phyloP scores from a whole-genome alignment of 2,329 filamentous ascomycete genomes.

The Beauveria australis region DNA sequence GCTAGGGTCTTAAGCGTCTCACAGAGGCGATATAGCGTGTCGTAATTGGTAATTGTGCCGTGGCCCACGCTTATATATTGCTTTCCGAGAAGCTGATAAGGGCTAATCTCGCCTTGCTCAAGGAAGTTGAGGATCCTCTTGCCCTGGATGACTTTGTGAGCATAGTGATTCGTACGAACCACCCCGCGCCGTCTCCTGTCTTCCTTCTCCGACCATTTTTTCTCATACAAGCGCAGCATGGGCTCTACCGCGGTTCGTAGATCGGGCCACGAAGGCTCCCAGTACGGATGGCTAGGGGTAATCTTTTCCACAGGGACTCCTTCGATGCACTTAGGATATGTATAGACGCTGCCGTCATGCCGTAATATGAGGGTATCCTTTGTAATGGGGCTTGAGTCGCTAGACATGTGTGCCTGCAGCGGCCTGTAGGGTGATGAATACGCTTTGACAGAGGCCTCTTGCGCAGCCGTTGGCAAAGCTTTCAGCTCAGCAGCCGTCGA shows the following conservation, averaged over 20 bases:
- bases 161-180: slow-evolving; percentile 38
- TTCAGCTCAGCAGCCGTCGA: not conserved
- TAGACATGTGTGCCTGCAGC: not conserved
- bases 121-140: slow-evolving; percentile 45
- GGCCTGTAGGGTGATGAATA: not conserved
- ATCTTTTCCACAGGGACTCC: slow-evolving; percentile 8
- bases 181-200: slow-evolving; percentile 25
- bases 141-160: slow-evolving; percentile 48
- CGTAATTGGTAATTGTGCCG: slow-evolving; percentile 40
- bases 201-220: slow-evolving; percentile 31
- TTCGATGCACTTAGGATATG: slow-evolving; percentile 30
- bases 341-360: slow-evolving; percentile 41
- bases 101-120: slow-evolving; percentile 41
- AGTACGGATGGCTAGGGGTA: slow-evolving; percentile 37
- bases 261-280: slow-evolving; percentile 45
- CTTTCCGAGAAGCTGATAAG: slow-evolving; percentile 49
- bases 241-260: slow-evolving; percentile 35
- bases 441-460: not conserved
- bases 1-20: slow-evolving; percentile 45
- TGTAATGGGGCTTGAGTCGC: slow-evolving; percentile 28
- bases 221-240: slow-evolving; percentile 37
- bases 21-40: slow-evolving; percentile 48
- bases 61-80: slow-evolving; percentile 35
- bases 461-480: not conserved
- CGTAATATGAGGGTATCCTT: slow-evolving; percentile 36